Evolutionary conservation across 1,139 yeast genomes (phyloP).

Genomic region (Taphrina communis): DNA sequence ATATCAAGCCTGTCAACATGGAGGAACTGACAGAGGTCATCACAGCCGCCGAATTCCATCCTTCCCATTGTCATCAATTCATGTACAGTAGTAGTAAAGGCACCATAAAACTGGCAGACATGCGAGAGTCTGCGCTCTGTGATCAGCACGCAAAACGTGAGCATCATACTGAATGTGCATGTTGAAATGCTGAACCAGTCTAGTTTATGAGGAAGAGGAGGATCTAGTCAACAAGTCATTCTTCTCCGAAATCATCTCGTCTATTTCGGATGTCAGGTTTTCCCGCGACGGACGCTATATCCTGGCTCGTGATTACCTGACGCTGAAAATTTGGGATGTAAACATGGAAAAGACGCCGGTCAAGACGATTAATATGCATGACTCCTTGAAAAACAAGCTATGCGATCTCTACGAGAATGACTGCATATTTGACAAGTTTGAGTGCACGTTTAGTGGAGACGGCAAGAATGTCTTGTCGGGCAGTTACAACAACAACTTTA

Average conservation of each 20-base stretch:
- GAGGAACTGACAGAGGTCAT: slow-evolving; percentile 98
- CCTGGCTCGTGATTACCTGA: slow-evolving; percentile 94
- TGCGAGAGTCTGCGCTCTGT: slow-evolving; percentile 94
- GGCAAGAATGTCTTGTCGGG: slow-evolving; percentile 94
- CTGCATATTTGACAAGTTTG: slow-evolving; percentile 97
- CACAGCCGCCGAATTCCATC: slow-evolving; percentile 98
- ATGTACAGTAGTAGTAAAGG: slow-evolving; percentile 98
- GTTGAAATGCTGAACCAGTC: slow-evolving; percentile 12
- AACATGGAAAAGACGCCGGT: slow-evolving; percentile 96
- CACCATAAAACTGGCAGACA: slow-evolving; percentile 91
- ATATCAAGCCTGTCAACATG: slow-evolving; percentile 97
- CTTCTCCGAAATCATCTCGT: slow-evolving; percentile 94
- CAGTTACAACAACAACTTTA: slow-evolving; percentile 93
- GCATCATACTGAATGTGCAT: background rate
- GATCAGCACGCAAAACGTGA: slow-evolving; percentile 75
- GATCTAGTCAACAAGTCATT: slow-evolving; percentile 94
- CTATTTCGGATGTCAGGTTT: slow-evolving; percentile 92
- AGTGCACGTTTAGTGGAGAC: slow-evolving; percentile 94
- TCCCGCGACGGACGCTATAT: slow-evolving; percentile 91
- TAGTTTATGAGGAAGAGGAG: slow-evolving; percentile 83
- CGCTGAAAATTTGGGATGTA: slow-evolving; percentile 97
- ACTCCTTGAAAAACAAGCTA: slow-evolving; percentile 86
- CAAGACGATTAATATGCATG: slow-evolving; percentile 93
- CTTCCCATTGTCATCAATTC: slow-evolving; percentile 86
- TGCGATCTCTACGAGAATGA: slow-evolving; percentile 98